Base-by-base conservation (phyloP, 352 stramenopile species). In the Stramenopiles sp. region DNA sequence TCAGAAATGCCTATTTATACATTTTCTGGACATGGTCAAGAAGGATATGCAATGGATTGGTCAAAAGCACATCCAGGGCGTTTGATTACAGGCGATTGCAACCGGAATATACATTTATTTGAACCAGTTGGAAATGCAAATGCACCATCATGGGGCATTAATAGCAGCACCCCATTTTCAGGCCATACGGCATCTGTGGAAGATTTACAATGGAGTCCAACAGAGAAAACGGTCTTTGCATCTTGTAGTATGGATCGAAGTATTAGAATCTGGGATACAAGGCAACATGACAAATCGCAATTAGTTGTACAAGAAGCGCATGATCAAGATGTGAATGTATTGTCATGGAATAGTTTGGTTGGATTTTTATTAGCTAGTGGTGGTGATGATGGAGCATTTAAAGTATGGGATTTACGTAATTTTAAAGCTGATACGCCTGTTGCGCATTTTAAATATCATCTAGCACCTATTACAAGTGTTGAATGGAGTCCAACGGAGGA, bases 401-500 rank as follows among this genome's bases (percentile, higher is more conserved):
- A 95, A 86, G 86, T 91, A 53, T 99, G 94, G 94, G 95, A 99
- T 84, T 87, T 98, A 43, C 89, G 95, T 76, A 91, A 91, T 83
- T 98, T 98, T 81, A 89, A 92, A 83, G 79, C 86, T 29, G 84
- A 94, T 78, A 87, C 86, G 43, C 92, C 93, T 0, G 87, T 98
- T 38, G 94, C 93, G 27, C 88, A 96, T 82, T 98, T 97, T 82
- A 91, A 91, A 31, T 97, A 93, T 83, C 93, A 98, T 87, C 94
- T 91, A 82, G 94, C 87, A 31, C 94, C 95, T 0, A 95, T 99
- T 78, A 99, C 95, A 43, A 97, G 92, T 29, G 93, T 99, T 78
- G 92, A 99, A 88, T 99, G 96, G 96, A 91, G 98, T 84, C 95
- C 96, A n/a, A 97, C 92, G 0, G 97, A 99, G 84, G 95, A 98